Evolutionary conservation across 2,329 filamentous ascomycete species (phyloP), one percentile per base, ranked within the genome.

Genomic region (Fusarium nodosum): DNA sequence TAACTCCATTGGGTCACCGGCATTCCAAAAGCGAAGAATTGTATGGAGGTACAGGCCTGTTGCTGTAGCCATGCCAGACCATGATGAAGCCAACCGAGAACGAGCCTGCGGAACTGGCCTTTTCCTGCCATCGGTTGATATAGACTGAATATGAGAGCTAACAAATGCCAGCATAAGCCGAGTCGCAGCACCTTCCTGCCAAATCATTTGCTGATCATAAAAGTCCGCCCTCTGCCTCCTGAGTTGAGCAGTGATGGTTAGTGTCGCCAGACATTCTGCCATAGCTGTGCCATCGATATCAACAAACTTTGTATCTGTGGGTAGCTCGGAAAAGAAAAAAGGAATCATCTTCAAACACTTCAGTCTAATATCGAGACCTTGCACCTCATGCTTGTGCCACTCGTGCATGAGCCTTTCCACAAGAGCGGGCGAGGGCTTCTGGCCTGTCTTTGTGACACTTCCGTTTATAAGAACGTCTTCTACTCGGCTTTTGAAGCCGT

Each of bases 401-500:
- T 48, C 55, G 3, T 64, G 65, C 57, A 73, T 70, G 8, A 69
- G 45, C 1, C 31, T 34, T 22, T 63, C 59, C 2, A 66, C 58
- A 2, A 56, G n/a, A 7, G n/a, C 12, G 2, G 60, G 56, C 3
- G 42, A 31, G 4, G 58, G 58, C 7, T 41, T 26, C 2, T 44
- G 36, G 3, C 30, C 18, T 7, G 22, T n/a, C 18, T 38, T 39
- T 15, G 33, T 39, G 16, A n/a, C n/a, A 18, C 26, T 33, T 1
- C 12, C 5, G 1, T 51, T 13, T 3, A 51, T 20, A 7, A 56
- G 54, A 7, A 63, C 70, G 6, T 69, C 70, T 16, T 62, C 36
- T 1, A 74, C 39, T 9, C 72, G 60, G 31, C 71, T 70, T 28
- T 72, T 74, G 22, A 74, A 44, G 20, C 68, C 71, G n/a, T 74